Percentiles rank a stretch among this genome's conserved stretches.
Conservation (phyloP, 371 early-diverging fungal genomes). For the Saksenaea vasiformis region DNA sequence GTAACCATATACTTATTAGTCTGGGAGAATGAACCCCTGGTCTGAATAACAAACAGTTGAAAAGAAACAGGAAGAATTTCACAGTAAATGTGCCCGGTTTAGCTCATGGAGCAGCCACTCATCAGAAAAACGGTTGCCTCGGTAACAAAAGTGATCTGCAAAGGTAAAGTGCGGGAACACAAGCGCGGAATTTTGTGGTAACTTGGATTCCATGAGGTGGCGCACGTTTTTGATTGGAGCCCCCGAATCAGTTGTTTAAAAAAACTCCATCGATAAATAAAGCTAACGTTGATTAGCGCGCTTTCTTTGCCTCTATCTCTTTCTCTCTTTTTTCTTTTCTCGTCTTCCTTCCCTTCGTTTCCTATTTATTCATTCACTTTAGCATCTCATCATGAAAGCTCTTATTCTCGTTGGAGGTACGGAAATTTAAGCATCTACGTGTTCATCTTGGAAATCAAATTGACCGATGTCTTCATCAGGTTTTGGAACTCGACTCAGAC, state of each 20-base stretch:
- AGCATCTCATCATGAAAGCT: conserved; percentile 80
- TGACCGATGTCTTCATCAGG: conserved; percentile 51
- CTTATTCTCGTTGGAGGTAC: conserved; percentile 98
- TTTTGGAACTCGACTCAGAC: conserved; percentile 98
- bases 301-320: conserved; percentile 1
- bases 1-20: too few relatives aligned
- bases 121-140: too few relatives aligned
- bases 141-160: neutral
- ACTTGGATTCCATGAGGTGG: neutral
- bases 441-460: neutral
- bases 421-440: conserved; percentile 4
- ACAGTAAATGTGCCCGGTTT: too few relatives aligned
- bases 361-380: conserved; percentile 1
- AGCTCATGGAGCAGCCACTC: too few relatives aligned
- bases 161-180: neutral
- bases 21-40: neutral
- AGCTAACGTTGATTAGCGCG: conserved; percentile 1
- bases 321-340: neutral
- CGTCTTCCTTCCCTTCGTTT: conserved; percentile 11
- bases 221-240: conserved; percentile 1
- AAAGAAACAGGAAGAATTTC: too few relatives aligned
- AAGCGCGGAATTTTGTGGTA: neutral
- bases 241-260: conserved; percentile 3
- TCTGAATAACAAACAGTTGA: too few relatives aligned
- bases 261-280: neutral